Base-by-base conservation (phyloP, 2,329 filamentous ascomycete species). In the Ophiocordyceps sinensis region DNA sequence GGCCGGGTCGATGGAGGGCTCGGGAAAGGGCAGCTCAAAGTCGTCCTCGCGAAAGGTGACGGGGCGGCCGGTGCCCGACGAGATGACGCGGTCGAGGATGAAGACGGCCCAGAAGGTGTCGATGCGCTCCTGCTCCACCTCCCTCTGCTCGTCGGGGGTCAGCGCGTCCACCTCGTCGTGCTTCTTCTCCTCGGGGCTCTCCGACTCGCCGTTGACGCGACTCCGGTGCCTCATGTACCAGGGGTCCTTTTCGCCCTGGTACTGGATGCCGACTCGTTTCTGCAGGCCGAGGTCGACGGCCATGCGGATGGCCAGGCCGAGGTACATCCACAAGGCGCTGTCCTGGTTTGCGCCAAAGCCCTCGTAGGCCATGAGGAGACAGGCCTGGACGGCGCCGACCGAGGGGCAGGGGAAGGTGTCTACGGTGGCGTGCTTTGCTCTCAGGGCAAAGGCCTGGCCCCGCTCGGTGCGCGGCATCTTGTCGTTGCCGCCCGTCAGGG, bases 61-160 rank as follows among this genome's bases (percentile, higher is more conserved):
- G 1, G 85, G 82, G 14, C 86, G 72, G 10, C 87, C 87, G 0
- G 85, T 91, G 0, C 86, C 86, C 0, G 84, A 89, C 0, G 86
- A 93, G 23, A 94, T 89, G 45, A 89, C 81, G 17, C 86, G 73
- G 52, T 94, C 86, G 1, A 94, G 71, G 48, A 93, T 81, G 57
- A 93, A 93, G 11, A 94, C 82, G 4, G 85, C 80, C 86, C 86
- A 94, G 49, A 94, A 87, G 0, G 86, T 89, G 51, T 94, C 85
- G 36, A 86, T 79, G 14, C 85, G 75, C 54, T 93, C 86, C 47
- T 86, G 77, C 51, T 93, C 85, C 4, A 84, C 73, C 51, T 75
- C 80, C 47, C 65, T 71, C 57, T 73, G 75, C 52, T 79, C 77
- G 40, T 62, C 57, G 1, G 60, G 65, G 43, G 57, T 71, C 45